A percentile compares a stretch with the other conserved stretches of the same genome.
Conservation (phyloP, 371 early-diverging fungal genomes). For the Saksenaea oblongispora region DNA sequence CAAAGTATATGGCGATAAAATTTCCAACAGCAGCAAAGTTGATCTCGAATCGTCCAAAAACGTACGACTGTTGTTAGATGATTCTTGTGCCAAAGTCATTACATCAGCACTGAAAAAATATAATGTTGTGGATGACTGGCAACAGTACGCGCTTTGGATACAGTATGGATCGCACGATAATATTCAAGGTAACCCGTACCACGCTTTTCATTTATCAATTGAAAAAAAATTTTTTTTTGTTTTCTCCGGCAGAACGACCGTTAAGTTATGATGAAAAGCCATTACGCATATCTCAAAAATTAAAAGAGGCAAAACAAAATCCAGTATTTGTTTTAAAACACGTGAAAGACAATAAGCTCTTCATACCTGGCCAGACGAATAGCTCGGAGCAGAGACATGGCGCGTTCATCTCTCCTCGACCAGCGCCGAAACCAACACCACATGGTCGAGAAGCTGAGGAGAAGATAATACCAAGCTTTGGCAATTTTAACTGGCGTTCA, state of each 20-base stretch:
- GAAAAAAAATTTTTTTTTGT: neutral
- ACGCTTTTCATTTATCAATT: neutral
- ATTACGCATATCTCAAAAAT: constrained; percentile 72
- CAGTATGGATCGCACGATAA: constrained; percentile 58
- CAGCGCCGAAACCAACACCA: constrained; percentile 23
- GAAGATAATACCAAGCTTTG: constrained; percentile 2
- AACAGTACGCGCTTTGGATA: constrained; percentile 83
- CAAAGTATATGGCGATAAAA: constrained; percentile 71
- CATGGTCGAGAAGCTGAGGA: constrained; percentile 2
- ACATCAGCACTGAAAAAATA: constrained; percentile 88
- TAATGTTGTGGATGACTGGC: constrained; percentile 88
- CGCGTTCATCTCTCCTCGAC: constrained; percentile 27
- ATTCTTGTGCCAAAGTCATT: constrained; percentile 85
- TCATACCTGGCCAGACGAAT: constrained; percentile 24
- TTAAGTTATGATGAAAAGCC: constrained; percentile 85
- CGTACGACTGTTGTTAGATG: constrained; percentile 80
- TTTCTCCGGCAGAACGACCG: constrained; percentile 66
- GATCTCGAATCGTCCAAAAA: constrained; percentile 84
- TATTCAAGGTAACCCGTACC: constrained; percentile 36
- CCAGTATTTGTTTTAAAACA: constrained; percentile 82
- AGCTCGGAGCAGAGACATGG: constrained; percentile 10
- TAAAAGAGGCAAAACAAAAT: constrained; percentile 74
- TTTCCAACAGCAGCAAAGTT: constrained; percentile 56
- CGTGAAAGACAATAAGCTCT: constrained; percentile 64
- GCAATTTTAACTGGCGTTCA: constrained; percentile 1